Base-by-base conservation (phyloP, 495 filamentous ascomycete species). In the Trichoderma virens region DNA sequence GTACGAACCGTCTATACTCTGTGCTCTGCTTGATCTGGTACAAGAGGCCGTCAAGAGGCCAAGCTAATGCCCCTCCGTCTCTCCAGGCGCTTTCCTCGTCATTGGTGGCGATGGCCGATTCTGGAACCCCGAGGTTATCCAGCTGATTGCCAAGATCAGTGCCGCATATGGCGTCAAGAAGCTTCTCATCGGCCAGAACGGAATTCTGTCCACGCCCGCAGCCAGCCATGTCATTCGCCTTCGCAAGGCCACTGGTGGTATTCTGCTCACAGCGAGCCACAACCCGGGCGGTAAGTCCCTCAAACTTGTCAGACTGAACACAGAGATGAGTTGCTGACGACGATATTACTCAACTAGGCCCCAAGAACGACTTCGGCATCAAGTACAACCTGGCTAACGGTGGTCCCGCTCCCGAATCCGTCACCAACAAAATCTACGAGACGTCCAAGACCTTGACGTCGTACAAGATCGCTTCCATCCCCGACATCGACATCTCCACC, bases 151-250 rank as follows among this genome's bases (percentile, higher is more conserved):
- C 67, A 96, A 97, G 83, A 97, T 98, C 70, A 87, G 91, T 70
- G 90, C 90, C 66, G 94, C 93, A 67, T 98, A 98, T 73, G 95
- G 94, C 64, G 94, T 98, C 71, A 97, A 96, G 90, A 98, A 98
- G 86, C 85, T 98, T 20, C 75, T 98, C 70, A 88, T 98, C 74
- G 94, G 94, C 41, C 93, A 97, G 78, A 80, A 95, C 79, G 94
- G 94, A 75, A 97, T 98, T 73, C 80, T 98, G 69, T 96, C 91
- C 70, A 98, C 94, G 41, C 94, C 94, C 3, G 95, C 94, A 64
- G 92, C 95, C 66, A 95, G 90, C 74, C 92, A 98, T 76, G 78
- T 98, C 67, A 98, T 98, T 70, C 85, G 95, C 67, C 91, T 93
- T 79, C 84, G 89, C 66, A 89, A 92, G 73, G 94, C 95, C 35